These are phyloP conservation scores for Pseudopediastrum boryanum DNA, from an alignment of 139 green algal species.

Conservation along the genomic window DNA sequence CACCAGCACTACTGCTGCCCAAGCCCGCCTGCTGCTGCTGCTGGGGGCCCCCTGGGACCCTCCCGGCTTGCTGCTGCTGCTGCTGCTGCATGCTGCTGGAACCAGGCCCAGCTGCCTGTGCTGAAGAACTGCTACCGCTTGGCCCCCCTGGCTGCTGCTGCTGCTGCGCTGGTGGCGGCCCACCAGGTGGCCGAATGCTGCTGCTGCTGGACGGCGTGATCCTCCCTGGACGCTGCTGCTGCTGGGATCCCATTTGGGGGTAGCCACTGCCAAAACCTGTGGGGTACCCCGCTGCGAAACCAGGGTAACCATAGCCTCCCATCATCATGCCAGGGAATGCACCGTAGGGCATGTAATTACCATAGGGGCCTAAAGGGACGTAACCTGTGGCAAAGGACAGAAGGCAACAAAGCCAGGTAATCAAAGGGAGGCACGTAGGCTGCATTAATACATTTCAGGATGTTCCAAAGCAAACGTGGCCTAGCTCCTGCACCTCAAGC, in stretches of 20 bases:
- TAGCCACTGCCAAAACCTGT: not conserved
- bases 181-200: too few species aligned
- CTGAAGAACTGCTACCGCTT: not conserved
- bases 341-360: constrained; percentile 28
- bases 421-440: not conserved
- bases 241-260: not conserved
- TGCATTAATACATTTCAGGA: not conserved
- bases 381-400: not conserved
- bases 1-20: too few species aligned
- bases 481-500: not conserved
- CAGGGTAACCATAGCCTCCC: constrained; percentile 10
- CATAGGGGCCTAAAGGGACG: not conserved
- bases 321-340: constrained; percentile 41
- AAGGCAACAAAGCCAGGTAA: not conserved
- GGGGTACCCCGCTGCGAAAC: too few species aligned
- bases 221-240: not conserved
- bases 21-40: too few species aligned
- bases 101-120: too few species aligned
- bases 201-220: not conserved
- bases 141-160: not conserved
- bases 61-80: too few species aligned
- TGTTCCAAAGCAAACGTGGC: not conserved
- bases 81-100: too few species aligned
- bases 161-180: too few species aligned
- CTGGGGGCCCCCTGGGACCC: too few species aligned